phyloP scores from a whole-genome alignment of 164 flowering plant genomes.

The Protea cynaroides region DNA sequence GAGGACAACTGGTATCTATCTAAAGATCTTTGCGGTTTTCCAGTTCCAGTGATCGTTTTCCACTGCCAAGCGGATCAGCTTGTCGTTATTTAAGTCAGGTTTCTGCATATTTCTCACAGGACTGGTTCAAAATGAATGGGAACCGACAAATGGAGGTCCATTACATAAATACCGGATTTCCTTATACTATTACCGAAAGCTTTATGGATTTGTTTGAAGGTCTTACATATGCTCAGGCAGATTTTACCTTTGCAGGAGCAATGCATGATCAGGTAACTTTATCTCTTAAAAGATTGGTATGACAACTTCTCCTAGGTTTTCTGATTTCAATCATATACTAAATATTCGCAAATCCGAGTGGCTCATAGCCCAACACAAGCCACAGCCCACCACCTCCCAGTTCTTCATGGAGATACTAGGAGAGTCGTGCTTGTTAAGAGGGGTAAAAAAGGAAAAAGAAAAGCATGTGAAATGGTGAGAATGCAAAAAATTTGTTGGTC shows the following conservation, averaged over 20 bases:
- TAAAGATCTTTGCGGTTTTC: neutral
- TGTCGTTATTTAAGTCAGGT: neutral
- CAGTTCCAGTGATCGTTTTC: neutral
- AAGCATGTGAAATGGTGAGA: no score
- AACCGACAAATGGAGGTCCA: constrained; percentile 58
- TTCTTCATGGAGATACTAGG: neutral
- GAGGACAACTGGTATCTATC: neutral
- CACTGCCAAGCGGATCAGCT: neutral
- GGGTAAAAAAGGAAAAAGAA: no score
- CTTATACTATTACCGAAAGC: constrained; percentile 58
- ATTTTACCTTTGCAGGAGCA: constrained; percentile 31
- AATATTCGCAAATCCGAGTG: neutral
- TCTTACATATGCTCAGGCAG: constrained; percentile 35
- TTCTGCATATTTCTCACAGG: constrained; percentile 12
- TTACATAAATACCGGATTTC: constrained; percentile 67
- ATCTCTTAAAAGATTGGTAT: neutral
- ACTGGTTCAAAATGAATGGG: constrained; percentile 33
- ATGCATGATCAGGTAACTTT: constrained; percentile 49
- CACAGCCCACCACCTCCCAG: no score
- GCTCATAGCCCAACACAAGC: no score
- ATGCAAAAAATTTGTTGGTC: neutral
- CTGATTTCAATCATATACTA: neutral
- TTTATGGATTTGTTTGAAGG: constrained; percentile 76
- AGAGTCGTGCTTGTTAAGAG: neutral
- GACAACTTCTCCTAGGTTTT: neutral